Evolutionary conservation across 306 rosid genomes (phyloP).

Genomic region (Cucurbita moschata): DNA sequence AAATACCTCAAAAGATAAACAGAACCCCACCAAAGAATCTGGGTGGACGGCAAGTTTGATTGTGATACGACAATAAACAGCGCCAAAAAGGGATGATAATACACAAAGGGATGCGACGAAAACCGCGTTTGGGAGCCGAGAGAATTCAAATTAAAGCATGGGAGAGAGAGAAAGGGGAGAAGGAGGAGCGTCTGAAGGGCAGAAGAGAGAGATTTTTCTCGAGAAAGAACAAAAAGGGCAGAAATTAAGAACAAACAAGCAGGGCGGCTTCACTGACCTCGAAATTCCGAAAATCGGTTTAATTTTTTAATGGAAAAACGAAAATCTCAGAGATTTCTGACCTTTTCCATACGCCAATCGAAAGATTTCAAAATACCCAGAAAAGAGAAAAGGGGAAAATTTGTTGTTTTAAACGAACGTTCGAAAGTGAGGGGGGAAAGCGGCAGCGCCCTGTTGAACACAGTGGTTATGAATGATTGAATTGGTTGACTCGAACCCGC

Average conservation of each 20-base stretch:
- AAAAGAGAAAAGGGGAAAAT: background rate
- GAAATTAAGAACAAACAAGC: background rate
- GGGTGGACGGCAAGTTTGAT: background rate
- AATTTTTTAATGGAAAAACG: too few relatives aligned
- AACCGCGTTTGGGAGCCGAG: conserved; percentile 27
- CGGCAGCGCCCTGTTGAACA: background rate
- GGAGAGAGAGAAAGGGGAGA: background rate
- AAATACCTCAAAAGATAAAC: background rate
- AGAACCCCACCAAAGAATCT: background rate
- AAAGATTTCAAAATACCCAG: background rate
- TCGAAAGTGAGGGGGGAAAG: background rate
- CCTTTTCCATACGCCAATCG: background rate
- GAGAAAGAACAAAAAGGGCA: background rate
- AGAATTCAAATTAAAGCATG: conserved; percentile 52
- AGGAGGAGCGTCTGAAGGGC: background rate
- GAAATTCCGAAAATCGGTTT: background rate
- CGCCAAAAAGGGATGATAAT: background rate
- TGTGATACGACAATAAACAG: conserved; percentile 10
- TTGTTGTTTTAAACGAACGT: background rate
- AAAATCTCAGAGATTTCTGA: background rate
- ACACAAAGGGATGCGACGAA: background rate
- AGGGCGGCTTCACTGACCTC: background rate
- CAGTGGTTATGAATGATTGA: background rate
- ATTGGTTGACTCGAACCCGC: background rate
- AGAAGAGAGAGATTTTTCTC: background rate